Conservation (phyloP, 495 filamentous ascomycete species). For the Ascobolus immersus region DNA sequence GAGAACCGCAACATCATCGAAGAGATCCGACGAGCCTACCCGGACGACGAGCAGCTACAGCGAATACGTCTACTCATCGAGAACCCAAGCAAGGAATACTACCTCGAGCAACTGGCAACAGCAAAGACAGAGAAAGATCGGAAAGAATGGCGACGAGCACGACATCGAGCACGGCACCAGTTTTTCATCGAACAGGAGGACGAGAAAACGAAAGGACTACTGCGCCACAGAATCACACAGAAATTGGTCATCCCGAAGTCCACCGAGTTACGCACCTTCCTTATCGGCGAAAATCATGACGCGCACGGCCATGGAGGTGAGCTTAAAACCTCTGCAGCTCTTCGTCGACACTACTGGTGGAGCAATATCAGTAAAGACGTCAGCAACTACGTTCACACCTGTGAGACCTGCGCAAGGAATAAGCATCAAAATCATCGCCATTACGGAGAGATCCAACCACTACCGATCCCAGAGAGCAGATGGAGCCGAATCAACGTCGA, state of each 20-base stretch:
- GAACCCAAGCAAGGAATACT: too few relatives aligned
- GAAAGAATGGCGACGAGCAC: too few relatives aligned
- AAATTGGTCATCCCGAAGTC: neutral
- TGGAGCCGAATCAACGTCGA: constrained; percentile 2
- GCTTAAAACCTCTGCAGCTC: neutral
- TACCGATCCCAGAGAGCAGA: neutral
- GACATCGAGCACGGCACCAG: too few relatives aligned
- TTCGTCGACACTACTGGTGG: neutral
- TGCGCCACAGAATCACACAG: neutral
- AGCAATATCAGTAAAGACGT: neutral
- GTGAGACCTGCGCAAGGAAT: neutral
- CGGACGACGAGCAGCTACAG: too few relatives aligned
- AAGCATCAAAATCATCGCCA: neutral
- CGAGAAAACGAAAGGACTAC: neutral
- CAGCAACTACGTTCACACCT: neutral
- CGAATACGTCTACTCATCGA: too few relatives aligned
- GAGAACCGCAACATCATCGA: too few relatives aligned
- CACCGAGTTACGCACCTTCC: neutral
- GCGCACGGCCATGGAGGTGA: neutral
- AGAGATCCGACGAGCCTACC: neutral
- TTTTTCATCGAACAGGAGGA: too few relatives aligned
- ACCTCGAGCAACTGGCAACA: too few relatives aligned
- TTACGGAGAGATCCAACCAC: neutral
- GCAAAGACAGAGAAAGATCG: too few relatives aligned
- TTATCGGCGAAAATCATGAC: too few relatives aligned